Evolutionary conservation across 2,329 filamentous ascomycete species (phyloP).

Genomic region (Clarireedia hainanense): DNA sequence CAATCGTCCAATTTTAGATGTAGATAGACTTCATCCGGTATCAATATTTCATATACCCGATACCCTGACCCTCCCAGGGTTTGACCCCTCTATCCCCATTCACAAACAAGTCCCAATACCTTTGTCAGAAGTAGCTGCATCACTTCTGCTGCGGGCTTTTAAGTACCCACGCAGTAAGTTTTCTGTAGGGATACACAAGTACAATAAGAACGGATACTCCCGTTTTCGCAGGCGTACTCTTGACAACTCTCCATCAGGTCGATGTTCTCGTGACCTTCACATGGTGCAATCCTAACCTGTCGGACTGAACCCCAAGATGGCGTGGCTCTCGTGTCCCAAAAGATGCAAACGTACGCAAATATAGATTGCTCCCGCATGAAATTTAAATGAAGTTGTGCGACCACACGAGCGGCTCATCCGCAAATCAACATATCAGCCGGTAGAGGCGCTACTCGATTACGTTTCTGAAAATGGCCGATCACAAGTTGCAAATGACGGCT

Average conservation of each 20-base stretch:
- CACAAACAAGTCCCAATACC: neutral
- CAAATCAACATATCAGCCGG: slow-evolving; percentile 10
- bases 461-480: neutral
- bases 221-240: slow-evolving; percentile 15
- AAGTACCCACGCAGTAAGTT: neutral
- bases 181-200: too few relatives aligned
- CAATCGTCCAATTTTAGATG: neutral
- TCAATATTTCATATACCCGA: slow-evolving; percentile 6
- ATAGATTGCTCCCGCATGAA: slow-evolving; percentile 10
- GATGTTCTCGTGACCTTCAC: slow-evolving; percentile 25
- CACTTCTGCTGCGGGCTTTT: neutral
- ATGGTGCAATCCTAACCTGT: slow-evolving; percentile 13
- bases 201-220: slow-evolving; percentile 17
- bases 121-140: slow-evolving; percentile 8
- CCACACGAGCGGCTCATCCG: slow-evolving; percentile 19
- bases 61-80: neutral
- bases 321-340: slow-evolving; percentile 25
- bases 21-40: slow-evolving; percentile 7
- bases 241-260: slow-evolving; percentile 6
- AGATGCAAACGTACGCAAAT: slow-evolving; percentile 19
- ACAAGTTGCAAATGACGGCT: slow-evolving; percentile 9
- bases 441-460: neutral
- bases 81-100: neutral
- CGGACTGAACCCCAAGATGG: slow-evolving; percentile 14
- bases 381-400: slow-evolving; percentile 18